Base-by-base conservation (phyloP, 2,329 filamentous ascomycete genomes). In the Shiraia sp. region DNA sequence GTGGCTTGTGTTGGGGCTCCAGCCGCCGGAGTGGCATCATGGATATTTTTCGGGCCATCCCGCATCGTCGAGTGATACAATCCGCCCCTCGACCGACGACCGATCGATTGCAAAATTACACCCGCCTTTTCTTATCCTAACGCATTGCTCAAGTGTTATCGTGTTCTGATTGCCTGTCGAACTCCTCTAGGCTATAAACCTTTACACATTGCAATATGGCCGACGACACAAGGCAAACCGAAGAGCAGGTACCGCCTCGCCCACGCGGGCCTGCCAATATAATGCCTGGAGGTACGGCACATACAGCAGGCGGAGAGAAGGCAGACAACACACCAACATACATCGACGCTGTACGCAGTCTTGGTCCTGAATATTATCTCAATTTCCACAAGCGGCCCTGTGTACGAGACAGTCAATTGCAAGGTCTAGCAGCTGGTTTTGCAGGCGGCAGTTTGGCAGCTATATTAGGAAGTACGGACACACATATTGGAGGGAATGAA, bases 371-470 rank as follows among this genome's bases (percentile, higher is more conserved):
- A 27, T 88, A 92, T 59, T 87, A 91, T 51, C 69, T 82, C 31
- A 81, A 82, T 31, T 75, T 95, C 38, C 85, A 91, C 67, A 86
- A 87, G 68, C 80, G 83, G 42, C 92, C 92, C 0, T 97, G 93
- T 69, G 87, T 89, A 14, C 79, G 91, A 47, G 86, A 95, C 63
- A 86, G 88, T 2, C 76, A 96, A 38, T 74, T 97, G 55, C 83
- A 87, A 1, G 93, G 90, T 16, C 95, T 99, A 58, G 87, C 82
- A 1, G 79, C 82, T 2, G 93, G 89, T 3, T 87, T 90, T 49
- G 86, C 80, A 3, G 71, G 89, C 23, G 92, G 91, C 40, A 86
- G 84, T 44, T 60, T 91, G 40, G 81, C 86, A 50, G 87, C 85
- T 58, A 76, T 96, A 15, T 72, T 90, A 54, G 83, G 87, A 73